phyloP scores from a whole-genome alignment of 768 basidiomycete genomes.

The Pleurotus cornucopiae region DNA sequence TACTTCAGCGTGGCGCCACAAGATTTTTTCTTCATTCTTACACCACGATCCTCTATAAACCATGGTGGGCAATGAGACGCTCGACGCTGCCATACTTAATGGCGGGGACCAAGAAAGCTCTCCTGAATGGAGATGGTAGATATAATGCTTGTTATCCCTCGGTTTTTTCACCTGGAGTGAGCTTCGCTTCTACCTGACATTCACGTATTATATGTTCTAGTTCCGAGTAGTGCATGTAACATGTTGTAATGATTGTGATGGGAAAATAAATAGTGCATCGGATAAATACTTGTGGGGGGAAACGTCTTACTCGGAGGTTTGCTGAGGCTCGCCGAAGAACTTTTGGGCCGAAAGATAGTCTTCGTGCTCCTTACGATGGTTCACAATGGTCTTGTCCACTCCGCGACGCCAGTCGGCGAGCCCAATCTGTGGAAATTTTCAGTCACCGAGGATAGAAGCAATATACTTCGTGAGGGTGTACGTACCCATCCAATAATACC shows the following conservation, averaged over 20 bases:
- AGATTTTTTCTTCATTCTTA: conserved; percentile 34
- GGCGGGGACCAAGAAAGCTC: conserved; percentile 69
- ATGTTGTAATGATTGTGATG: not conserved
- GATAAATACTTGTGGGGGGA: not conserved
- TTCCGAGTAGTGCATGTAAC: too few species aligned
- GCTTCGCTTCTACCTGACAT: conserved; percentile 62
- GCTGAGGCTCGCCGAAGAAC: conserved; percentile 12
- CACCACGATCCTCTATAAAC: conserved; percentile 57
- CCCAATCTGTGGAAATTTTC: conserved; percentile 25
- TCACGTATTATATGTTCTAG: conserved; percentile 7
- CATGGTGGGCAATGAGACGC: conserved; percentile 54
- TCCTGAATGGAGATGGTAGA: conserved; percentile 41
- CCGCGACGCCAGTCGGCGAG: conserved; percentile 33
- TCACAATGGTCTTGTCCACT: conserved; percentile 29
- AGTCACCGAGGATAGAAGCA: not conserved
- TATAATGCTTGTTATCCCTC: conserved; percentile 61
- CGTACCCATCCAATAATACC: conserved; percentile 39
- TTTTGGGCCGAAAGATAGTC: conserved; percentile 25
- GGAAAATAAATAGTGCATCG: not conserved
- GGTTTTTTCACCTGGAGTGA: conserved; percentile 21
- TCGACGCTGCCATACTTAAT: conserved; percentile 61
- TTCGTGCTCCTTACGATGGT: conserved; percentile 30
- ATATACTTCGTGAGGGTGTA: not conserved
- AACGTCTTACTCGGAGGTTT: not conserved
- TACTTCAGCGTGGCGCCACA: conserved; percentile 16